Base-by-base conservation (phyloP, 2,329 filamentous ascomycete genomes). In the Lasiodiplodia gonubiensis region DNA sequence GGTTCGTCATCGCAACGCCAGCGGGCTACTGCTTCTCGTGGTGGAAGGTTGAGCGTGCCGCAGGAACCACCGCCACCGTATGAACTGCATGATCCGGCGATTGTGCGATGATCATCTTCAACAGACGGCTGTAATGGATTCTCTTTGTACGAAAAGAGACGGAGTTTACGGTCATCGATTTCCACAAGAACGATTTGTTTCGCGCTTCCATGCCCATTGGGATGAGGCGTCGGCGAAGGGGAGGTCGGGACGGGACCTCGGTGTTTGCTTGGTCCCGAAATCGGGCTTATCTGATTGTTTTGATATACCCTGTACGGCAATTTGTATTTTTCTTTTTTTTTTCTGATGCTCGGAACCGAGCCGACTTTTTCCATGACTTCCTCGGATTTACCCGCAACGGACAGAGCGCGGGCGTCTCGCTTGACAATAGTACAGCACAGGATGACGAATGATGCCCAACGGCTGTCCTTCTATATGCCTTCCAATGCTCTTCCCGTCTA, bases 1-100 rank as follows among this genome's bases (percentile, higher is more conserved):
- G 21, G 42, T 21, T 46, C 42, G 18, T 46, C 42, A 21, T 8
- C 42, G 42, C 42, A 8, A 11, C 18, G 42, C 7, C 16, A 55
- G 14, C 10, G 5, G 14, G 39, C 12, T 21, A 23, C 16, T 33
- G 55, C 27, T n/a, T 30, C 42, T 14, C 46, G n/a, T 14, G 30
- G 21, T 10, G 64, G 46, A 11, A 64, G 55, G 23, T 63, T 33
- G 35, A 67, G 65, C 35, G 46, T 72, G 23, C 71, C 72, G 5
- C 61, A 68, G 25, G 70, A 72, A 21, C 71, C 72, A 21, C 71
- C 71, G 46, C 59, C 59, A 11, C 55, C 55, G 37, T 59, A 59
- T 16, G 55, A 59, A 23, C 18, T 59, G 23, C 55, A 59, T 37
- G 35, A 72, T 65, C 68, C 70, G 25, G 49, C 61, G 51, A 59